phyloP scores from a whole-genome alignment of 352 stramenopile genomes.

The Phytophthora pinifolia region DNA sequence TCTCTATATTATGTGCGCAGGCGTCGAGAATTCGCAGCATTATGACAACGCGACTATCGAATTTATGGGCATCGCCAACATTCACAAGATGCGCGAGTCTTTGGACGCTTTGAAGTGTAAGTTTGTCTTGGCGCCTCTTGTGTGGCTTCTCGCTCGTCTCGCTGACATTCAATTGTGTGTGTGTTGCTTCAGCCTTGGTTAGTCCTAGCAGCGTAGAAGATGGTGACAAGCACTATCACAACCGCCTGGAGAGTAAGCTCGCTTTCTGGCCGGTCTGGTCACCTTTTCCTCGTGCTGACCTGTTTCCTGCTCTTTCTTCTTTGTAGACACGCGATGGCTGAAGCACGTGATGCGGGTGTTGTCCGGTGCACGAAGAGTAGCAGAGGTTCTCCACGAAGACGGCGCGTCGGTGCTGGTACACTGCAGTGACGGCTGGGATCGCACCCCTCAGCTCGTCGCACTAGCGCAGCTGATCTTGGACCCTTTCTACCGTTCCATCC shows the following conservation, averaged over 20 bases:
- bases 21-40: conserved; percentile 96
- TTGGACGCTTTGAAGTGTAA: conserved; percentile 85
- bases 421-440: conserved; percentile 88
- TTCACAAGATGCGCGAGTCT: conserved; percentile 98
- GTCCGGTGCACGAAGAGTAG: conserved; percentile 65
- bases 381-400: conserved; percentile 84
- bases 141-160: neutral
- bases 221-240: conserved; percentile 88
- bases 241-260: conserved; percentile 76
- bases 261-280: neutral
- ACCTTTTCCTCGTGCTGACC: conserved; percentile 1
- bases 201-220: conserved; percentile 83
- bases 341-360: conserved; percentile 93
- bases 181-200: conserved; percentile 52
- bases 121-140: conserved; percentile 11
- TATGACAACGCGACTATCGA: conserved; percentile 95
- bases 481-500: conserved; percentile 85
- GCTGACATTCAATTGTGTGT: conserved; percentile 14
- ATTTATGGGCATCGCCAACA: conserved; percentile 99
- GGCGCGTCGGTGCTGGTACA: conserved; percentile 83
- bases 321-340: conserved; percentile 94
- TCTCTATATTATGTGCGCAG: conserved; percentile 32
- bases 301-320: conserved; percentile 3
- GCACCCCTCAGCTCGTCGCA: conserved; percentile 79
- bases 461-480: conserved; percentile 86